Percentiles rank a stretch among this genome's conserved stretches.
Conservation (phyloP, 768 basidiomycete species). For the Harrya chromipes region DNA sequence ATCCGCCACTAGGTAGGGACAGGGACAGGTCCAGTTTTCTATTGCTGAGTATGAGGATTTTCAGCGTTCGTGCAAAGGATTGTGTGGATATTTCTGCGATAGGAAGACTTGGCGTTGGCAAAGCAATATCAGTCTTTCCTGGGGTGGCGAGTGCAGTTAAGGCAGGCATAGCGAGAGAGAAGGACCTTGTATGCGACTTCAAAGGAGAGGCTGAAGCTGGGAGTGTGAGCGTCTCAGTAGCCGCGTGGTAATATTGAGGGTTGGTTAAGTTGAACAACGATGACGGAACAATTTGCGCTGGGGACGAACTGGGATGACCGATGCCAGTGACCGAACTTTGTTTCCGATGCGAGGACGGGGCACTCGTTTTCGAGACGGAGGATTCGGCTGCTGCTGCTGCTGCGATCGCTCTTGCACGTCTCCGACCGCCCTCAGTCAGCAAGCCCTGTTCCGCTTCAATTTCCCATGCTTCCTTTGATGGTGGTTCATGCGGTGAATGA, state of each 20-base stretch:
- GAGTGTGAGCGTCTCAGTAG: constrained; percentile 58
- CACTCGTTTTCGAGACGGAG: constrained; percentile 11
- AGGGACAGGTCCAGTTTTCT: constrained; percentile 67
- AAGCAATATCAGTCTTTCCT: constrained; percentile 41
- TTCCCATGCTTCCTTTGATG: constrained; percentile 74
- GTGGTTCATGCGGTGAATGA: constrained; percentile 21
- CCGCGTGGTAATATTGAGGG: constrained; percentile 57
- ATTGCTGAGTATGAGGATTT: constrained; percentile 56
- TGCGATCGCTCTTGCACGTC: constrained; percentile 51
- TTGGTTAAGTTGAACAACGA: constrained; percentile 38
- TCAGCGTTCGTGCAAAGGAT: constrained; percentile 57
- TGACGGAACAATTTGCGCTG: constrained; percentile 21
- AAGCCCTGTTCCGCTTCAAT: constrained; percentile 74
- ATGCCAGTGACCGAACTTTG: constrained; percentile 15
- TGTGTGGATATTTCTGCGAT: constrained; percentile 58
- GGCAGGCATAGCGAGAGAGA: constrained; percentile 47
- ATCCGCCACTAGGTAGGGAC: constrained; percentile 42
- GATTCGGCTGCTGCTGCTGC: constrained; percentile 38
- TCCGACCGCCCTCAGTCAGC: constrained; percentile 68
- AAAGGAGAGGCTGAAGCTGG: constrained; percentile 58
- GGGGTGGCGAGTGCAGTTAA: constrained; percentile 2
- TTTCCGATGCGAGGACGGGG: constrained; percentile 15
- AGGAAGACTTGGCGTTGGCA: constrained; percentile 69
- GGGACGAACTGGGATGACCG: constrained; percentile 26
- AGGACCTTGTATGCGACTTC: constrained; percentile 54